Percentiles rank a stretch among this genome's conserved stretches.
Conservation (phyloP, 1,284 basidiomycete species). For the Leccinum griseonigrum region DNA sequence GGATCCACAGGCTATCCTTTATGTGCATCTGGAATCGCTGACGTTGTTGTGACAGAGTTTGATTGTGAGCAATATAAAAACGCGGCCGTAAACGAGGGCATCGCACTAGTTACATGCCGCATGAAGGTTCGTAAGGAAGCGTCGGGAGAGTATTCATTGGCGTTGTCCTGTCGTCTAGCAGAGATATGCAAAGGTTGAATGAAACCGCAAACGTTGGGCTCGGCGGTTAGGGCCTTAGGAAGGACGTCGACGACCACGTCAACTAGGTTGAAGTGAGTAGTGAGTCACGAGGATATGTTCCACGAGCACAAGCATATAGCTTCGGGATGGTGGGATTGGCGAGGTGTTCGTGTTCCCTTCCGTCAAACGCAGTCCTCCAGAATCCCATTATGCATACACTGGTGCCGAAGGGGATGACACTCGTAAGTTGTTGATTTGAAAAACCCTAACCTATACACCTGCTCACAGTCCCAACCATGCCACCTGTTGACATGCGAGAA, state of each 20-base stretch:
- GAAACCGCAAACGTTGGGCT: background rate
- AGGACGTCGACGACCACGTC: no score
- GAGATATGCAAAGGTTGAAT: background rate
- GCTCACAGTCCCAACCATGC: no score
- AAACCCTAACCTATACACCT: no score
- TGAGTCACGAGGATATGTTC: background rate
- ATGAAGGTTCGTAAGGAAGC: background rate
- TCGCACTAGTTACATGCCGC: background rate
- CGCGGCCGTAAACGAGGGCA: constrained; percentile 40
- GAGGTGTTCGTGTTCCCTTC: no score
- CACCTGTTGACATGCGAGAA: no score
- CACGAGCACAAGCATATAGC: background rate
- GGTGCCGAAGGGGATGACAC: no score
- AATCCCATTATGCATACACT: background rate
- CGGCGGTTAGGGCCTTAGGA: background rate
- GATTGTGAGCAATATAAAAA: constrained; percentile 79
- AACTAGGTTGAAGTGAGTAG: background rate
- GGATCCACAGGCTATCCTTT: background rate
- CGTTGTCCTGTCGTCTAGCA: background rate
- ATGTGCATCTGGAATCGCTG: background rate
- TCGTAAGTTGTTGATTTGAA: no score
- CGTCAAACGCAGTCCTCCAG: no score
- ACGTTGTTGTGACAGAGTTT: constrained; percentile 48
- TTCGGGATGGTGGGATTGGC: background rate
- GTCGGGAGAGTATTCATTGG: background rate